A percentile compares a stretch with the other conserved stretches of the same genome.
Evolutionary conservation across 148 eudicot genomes (phyloP).

Genomic region (Spergularia bocconei): DNA sequence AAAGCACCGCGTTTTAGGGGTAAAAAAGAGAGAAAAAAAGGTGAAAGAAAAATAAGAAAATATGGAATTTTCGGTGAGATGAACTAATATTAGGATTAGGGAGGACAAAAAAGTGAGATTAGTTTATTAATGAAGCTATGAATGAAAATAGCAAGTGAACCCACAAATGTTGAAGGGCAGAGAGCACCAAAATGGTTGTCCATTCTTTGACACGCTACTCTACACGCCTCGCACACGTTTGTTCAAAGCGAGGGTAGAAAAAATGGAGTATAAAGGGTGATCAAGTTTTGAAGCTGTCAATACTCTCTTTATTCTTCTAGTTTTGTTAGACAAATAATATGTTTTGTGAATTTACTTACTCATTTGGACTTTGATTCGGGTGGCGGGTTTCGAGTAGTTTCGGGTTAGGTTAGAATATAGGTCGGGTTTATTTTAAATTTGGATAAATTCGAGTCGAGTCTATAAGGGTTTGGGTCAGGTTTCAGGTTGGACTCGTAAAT

Average conservation of each 20-base stretch:
- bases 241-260: conserved; percentile 11
- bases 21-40: neutral
- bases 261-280: neutral
- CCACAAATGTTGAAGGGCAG: neutral
- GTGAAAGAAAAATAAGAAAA: neutral
- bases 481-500: too few species aligned
- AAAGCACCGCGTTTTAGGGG: conserved; percentile 35
- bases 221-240: conserved; percentile 24
- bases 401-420: too few species aligned
- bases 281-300: neutral
- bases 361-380: too few species aligned
- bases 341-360: too few species aligned
- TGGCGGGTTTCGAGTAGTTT: too few species aligned
- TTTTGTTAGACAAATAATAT: too few species aligned
- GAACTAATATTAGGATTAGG: conserved; percentile 9
- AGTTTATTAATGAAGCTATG: neutral
- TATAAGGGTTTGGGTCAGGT: too few species aligned
- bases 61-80: neutral
- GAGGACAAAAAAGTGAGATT: neutral
- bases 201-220: conserved; percentile 23
- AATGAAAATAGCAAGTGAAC: neutral
- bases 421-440: too few species aligned
- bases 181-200: too few species aligned
- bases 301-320: too few species aligned
- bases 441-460: too few species aligned